Percentiles rank a stretch among this genome's conserved stretches.
Conservation (phyloP, 129 eudicot genomes). For the Saussurea involucrata region DNA sequence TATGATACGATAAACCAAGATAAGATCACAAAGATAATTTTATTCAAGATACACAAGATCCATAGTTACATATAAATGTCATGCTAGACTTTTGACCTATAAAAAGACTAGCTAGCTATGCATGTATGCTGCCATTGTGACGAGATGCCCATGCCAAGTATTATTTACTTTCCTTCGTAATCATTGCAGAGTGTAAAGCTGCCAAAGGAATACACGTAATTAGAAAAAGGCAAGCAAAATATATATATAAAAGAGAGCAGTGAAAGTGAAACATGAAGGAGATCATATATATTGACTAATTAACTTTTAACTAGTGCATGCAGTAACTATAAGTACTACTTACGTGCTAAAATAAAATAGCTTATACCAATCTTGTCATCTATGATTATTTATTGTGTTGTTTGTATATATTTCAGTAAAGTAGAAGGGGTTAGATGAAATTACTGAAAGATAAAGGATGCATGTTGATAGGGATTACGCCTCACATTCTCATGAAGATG, state of each 20-base stretch:
- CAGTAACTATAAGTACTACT: too few relatives aligned
- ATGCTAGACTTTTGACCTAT: constrained; percentile 1
- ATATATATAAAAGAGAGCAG: too few relatives aligned
- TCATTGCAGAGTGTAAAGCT: constrained; percentile 64
- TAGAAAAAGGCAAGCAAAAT: neutral
- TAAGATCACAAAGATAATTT: constrained; percentile 3
- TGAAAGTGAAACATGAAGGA: too few relatives aligned
- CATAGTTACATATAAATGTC: neutral
- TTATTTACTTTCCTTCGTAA: constrained; percentile 2
- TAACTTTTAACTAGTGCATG: too few relatives aligned
- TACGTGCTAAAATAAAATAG: too few relatives aligned
- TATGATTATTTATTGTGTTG: too few relatives aligned
- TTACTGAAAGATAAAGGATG: too few relatives aligned
- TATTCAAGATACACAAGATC: neutral
- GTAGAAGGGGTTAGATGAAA: too few relatives aligned
- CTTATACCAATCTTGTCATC: too few relatives aligned
- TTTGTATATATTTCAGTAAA: too few relatives aligned
- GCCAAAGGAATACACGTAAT: constrained; percentile 19
- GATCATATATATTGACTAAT: neutral
- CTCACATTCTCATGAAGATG: too few relatives aligned
- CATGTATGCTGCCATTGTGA: constrained; percentile 2
- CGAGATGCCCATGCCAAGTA: neutral
- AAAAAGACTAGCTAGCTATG: constrained; percentile 20
- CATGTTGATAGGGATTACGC: too few relatives aligned
- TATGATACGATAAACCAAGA: neutral